Conservation (phyloP, 2,329 filamentous ascomycete species). For the Pezicula radicicola region DNA sequence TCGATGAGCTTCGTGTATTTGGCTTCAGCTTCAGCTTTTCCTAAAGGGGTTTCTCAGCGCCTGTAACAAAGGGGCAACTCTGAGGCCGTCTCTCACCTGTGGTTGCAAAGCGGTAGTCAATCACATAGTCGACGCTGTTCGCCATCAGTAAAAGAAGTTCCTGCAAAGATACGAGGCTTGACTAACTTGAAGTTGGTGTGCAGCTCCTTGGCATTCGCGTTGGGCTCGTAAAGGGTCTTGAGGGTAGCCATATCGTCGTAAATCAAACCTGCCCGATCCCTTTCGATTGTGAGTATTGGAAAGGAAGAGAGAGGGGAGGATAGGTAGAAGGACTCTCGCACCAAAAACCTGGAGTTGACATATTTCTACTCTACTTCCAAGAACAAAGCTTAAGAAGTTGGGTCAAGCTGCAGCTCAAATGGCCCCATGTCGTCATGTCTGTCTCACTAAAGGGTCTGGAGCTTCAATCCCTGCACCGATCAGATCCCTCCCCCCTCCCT, state of each 20-base stretch:
- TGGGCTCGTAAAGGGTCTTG: slow-evolving; percentile 20
- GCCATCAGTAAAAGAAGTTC: slow-evolving; percentile 6
- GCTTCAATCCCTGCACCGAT: background rate
- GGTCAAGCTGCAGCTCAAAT: no score
- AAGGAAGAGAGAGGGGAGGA: background rate
- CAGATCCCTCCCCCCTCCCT: no score
- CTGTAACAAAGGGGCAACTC: slow-evolving; percentile 7
- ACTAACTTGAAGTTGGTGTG: slow-evolving; percentile 40
- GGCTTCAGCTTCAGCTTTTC: slow-evolving; percentile 65
- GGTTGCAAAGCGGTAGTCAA: slow-evolving; percentile 71
- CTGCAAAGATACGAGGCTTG: background rate
- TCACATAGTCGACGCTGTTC: slow-evolving; percentile 78
- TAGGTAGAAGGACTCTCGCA: no score
- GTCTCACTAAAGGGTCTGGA: background rate
- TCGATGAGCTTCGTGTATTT: slow-evolving; percentile 77
- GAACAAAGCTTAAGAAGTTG: no score
- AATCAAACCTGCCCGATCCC: slow-evolving; percentile 4
- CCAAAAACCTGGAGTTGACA: no score
- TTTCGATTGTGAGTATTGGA: background rate
- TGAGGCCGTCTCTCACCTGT: slow-evolving; percentile 47
- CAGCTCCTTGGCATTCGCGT: slow-evolving; percentile 10
- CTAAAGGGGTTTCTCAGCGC: slow-evolving; percentile 37
- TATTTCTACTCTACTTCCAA: no score
- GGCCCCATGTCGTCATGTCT: no score
- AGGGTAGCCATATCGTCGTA: slow-evolving; percentile 21